phyloP scores from a whole-genome alignment of 169 alveolate species.

The Cyclospora cayetanensis region DNA sequence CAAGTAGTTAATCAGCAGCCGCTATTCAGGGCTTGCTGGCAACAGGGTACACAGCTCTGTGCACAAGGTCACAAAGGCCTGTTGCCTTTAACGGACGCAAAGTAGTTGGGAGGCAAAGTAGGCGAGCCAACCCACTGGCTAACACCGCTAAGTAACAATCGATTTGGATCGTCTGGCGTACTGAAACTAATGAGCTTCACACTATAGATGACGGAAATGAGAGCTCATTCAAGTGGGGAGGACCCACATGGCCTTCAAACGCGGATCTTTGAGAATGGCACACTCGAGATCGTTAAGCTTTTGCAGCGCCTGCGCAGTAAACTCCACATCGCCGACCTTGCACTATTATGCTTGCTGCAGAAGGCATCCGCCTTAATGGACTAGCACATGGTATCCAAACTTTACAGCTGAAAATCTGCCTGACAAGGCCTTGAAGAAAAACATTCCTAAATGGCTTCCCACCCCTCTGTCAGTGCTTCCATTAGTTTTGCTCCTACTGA shows the following conservation, averaged over 20 bases:
- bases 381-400: background rate
- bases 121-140: no score
- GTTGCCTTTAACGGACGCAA: no score
- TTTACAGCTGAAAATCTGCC: background rate
- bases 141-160: no score
- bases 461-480: background rate
- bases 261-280: slow-evolving; percentile 20
- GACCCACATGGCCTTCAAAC: slow-evolving; percentile 59
- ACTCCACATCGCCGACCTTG: background rate
- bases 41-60: no score
- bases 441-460: background rate
- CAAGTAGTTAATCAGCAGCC: no score
- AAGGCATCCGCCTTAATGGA: background rate
- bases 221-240: no score
- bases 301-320: slow-evolving; percentile 36
- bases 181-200: no score
- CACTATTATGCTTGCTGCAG: background rate
- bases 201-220: no score
- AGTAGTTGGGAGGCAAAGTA: no score
- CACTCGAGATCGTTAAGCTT: slow-evolving; percentile 67
- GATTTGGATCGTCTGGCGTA: no score
- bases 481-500: background rate
- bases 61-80: no score
- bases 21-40: no score
- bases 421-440: background rate